phyloP scores from a whole-genome alignment of 1,284 basidiomycete species.

The Moniliophthora roreri region DNA sequence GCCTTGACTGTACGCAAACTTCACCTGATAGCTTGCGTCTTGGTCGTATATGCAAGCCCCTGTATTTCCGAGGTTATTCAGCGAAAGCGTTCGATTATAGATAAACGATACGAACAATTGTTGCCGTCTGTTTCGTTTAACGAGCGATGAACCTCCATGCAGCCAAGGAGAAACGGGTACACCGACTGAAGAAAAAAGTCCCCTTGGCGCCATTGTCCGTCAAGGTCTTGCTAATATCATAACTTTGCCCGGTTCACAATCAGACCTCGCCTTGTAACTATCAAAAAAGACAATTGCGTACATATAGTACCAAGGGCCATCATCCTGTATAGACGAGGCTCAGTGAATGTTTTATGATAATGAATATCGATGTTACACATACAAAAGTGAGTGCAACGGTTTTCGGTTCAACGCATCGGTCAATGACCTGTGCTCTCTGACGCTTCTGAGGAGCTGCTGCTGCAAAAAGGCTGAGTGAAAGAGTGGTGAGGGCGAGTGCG shows the following conservation, averaged over 20 bases:
- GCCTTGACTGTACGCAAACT: slow-evolving; percentile 36
- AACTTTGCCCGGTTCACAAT: slow-evolving; percentile 19
- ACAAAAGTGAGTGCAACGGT: too few relatives aligned
- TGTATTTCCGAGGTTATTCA: slow-evolving; percentile 11
- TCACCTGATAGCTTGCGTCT: slow-evolving; percentile 30
- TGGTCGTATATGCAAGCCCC: slow-evolving; percentile 42
- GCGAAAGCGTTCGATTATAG: not conserved
- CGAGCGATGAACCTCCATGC: not conserved
- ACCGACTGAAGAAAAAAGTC: slow-evolving; percentile 58
- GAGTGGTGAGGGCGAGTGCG: too few relatives aligned
- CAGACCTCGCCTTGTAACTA: not conserved
- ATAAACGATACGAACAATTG: slow-evolving; percentile 22
- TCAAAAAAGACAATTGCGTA: slow-evolving; percentile 13
- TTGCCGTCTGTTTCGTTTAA: slow-evolving; percentile 20
- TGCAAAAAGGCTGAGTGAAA: too few relatives aligned
- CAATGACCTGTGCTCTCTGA: too few relatives aligned
- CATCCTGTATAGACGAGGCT: slow-evolving; percentile 32
- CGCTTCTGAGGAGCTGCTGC: too few relatives aligned
- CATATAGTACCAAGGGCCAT: slow-evolving; percentile 42
- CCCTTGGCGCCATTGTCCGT: slow-evolving; percentile 39
- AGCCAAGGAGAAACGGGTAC: not conserved
- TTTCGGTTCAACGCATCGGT: too few relatives aligned
- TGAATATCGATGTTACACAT: too few relatives aligned
- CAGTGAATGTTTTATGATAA: not conserved
- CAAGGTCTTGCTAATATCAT: slow-evolving; percentile 40